Evolutionary conservation across 345 rosid genomes (phyloP).

Genomic region (Melaleuca alternifolia): DNA sequence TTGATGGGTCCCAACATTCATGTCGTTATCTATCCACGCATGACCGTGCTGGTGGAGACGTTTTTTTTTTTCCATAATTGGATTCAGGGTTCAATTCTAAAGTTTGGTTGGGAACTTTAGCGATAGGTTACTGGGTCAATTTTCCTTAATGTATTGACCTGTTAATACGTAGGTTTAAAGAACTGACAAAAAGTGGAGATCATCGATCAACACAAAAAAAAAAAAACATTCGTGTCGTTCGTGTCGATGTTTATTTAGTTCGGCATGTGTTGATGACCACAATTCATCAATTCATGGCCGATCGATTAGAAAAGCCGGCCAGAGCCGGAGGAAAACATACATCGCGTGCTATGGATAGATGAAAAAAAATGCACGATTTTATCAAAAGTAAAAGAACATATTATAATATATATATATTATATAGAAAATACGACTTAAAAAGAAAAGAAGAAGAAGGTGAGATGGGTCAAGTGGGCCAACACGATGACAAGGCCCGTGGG

Average conservation of each 20-base stretch:
- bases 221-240: neutral
- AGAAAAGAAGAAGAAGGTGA: rapidly evolving
- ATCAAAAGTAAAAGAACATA: neutral
- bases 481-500: neutral
- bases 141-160: too few species aligned
- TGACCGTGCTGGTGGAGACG: too few species aligned
- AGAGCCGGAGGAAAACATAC: neutral
- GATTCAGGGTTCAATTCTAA: too few species aligned
- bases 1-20: neutral
- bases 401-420: too few species aligned
- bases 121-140: too few species aligned
- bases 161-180: too few species aligned
- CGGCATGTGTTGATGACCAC: rapidly evolving
- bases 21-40: too few species aligned
- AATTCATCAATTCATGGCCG: neutral
- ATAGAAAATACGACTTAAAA: neutral
- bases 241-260: neutral
- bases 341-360: neutral
- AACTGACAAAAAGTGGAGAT: too few species aligned
- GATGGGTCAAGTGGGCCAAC: neutral
- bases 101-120: too few species aligned
- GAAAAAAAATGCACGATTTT: neutral
- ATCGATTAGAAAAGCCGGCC: neutral
- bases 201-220: too few species aligned
- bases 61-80: too few species aligned